Evolutionary conservation across 371 early-diverging fungal genomes (phyloP).

Genomic region (Mucor irregularis): DNA sequence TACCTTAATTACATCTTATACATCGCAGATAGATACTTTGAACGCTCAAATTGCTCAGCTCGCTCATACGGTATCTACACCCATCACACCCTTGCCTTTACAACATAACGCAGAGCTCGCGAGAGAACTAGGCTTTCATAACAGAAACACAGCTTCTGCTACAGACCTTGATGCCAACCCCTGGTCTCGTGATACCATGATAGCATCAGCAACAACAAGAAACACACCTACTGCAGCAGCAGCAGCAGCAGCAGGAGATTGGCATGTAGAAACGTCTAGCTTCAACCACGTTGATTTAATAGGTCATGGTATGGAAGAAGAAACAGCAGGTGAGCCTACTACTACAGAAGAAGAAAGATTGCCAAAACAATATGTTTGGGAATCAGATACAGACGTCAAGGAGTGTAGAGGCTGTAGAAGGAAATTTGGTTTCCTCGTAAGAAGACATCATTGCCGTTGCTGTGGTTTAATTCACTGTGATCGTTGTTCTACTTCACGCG

Average conservation of each 20-base stretch:
- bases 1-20: slow-evolving; percentile 43
- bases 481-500: slow-evolving; percentile 63
- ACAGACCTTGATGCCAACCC: slow-evolving; percentile 45
- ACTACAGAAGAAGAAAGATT: background rate
- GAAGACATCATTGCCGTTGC: slow-evolving; percentile 88
- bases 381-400: slow-evolving; percentile 64
- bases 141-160: background rate
- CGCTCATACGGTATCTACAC: slow-evolving; percentile 31
- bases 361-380: slow-evolving; percentile 61
- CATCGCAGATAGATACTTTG: slow-evolving; percentile 52
- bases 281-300: slow-evolving; percentile 35
- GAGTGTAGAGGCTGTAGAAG: slow-evolving; percentile 69
- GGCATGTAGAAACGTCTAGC: slow-evolving; percentile 23
- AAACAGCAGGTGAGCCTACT: background rate
- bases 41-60: slow-evolving; percentile 35
- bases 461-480: slow-evolving; percentile 85
- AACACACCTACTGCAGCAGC: no score
- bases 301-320: background rate
- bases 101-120: slow-evolving; percentile 44
- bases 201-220: background rate
- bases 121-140: slow-evolving; percentile 40
- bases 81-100: slow-evolving; percentile 27
- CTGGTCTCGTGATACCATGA: slow-evolving; percentile 31
- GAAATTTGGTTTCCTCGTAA: slow-evolving; percentile 61
- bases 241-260: no score